Percentiles rank a stretch among this genome's conserved stretches.
Conservation (phyloP, 345 rosid species). For the Syzygium oleosum region DNA sequence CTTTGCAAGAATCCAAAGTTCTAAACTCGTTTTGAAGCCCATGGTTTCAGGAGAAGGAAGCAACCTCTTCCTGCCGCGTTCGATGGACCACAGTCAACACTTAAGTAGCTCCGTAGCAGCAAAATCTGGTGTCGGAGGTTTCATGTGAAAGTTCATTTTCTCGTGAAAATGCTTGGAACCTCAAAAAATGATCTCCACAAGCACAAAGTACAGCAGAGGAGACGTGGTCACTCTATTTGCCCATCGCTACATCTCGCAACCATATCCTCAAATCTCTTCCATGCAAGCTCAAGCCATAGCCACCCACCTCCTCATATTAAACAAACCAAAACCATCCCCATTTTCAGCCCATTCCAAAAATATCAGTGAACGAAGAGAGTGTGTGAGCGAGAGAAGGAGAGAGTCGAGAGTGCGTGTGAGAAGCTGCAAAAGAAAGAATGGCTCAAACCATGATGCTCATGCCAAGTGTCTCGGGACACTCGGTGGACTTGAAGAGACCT, state of each 20-base stretch:
- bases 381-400: not conserved
- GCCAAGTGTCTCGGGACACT: constrained; percentile 51
- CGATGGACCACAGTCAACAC: not conserved
- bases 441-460: constrained; percentile 81
- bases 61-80: not conserved
- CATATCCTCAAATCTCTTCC: constrained; percentile 29
- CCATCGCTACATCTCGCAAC: constrained; percentile 30
- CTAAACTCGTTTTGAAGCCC: not conserved
- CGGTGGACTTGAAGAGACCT: constrained; percentile 28
- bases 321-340: not conserved
- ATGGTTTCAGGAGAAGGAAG: not conserved
- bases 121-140: not conserved
- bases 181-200: constrained; percentile 3
- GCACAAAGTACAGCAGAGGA: not conserved
- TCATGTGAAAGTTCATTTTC: not conserved
- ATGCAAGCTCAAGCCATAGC: not conserved
- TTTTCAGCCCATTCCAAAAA: not conserved
- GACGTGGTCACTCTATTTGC: constrained; percentile 58
- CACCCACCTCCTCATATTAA: not conserved
- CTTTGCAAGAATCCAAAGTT: not conserved
- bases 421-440: constrained; percentile 15
- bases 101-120: not conserved
- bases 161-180: not conserved
- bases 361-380: not conserved
- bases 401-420: not conserved